A percentile compares a stretch with the other conserved stretches of the same genome.
These are phyloP conservation scores for Geosiphon pyriformis DNA, from an alignment of 192 early-diverging fungal genomes.

Conservation along the genomic window DNA sequence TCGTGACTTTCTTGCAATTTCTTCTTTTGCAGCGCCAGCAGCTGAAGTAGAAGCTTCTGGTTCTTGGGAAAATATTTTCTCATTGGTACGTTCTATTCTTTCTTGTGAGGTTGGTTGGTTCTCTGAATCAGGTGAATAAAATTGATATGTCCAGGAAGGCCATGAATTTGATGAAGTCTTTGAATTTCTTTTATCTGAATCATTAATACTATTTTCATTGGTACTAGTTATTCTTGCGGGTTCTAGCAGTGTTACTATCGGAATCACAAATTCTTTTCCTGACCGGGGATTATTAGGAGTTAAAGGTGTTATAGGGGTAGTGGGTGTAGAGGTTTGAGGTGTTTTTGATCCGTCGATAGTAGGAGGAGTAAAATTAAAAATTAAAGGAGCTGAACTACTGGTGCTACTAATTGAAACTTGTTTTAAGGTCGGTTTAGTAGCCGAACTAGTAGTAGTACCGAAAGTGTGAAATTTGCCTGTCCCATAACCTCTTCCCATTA, in stretches of 20 bases:
- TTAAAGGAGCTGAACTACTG: neutral
- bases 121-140: conserved; percentile 4
- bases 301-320: conserved; percentile 9
- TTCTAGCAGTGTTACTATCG: neutral
- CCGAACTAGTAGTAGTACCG: neutral
- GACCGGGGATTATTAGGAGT: neutral
- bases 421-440: neutral
- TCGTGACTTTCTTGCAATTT: neutral
- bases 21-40: conserved; percentile 3
- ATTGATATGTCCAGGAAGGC: conserved; percentile 17
- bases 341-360: conserved; percentile 2
- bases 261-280: neutral
- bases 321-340: neutral
- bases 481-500: conserved; percentile 3
- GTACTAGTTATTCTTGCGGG: neutral
- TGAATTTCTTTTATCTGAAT: conserved; percentile 12
- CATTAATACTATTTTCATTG: neutral
- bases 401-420: neutral
- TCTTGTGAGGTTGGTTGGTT: neutral
- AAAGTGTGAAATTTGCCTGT: neutral
- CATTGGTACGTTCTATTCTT: neutral
- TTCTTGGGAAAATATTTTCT: neutral
- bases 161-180: conserved; percentile 13
- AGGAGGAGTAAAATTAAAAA: neutral
- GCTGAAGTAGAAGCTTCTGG: conserved; percentile 1